Evolutionary conservation across 805 yeast species (phyloP), one percentile per base, ranked within the genome.

Genomic region (Saccharomycopsis synnaedendra): DNA sequence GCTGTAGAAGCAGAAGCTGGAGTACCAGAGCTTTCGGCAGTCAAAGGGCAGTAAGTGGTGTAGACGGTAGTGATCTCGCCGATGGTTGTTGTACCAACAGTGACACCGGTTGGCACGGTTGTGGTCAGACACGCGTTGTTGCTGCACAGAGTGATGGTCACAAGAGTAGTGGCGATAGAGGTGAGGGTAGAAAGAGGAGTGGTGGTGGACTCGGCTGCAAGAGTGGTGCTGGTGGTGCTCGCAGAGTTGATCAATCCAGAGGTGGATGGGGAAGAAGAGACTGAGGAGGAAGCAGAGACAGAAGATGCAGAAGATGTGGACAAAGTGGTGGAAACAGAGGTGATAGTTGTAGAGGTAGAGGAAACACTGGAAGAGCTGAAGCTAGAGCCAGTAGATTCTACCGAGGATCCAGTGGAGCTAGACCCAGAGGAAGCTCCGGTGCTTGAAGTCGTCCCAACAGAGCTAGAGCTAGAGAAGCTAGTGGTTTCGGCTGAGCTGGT

Each of bases 1-100:
- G 41, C 11, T 9, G 30, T n/a, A 39, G 41, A 8, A 8, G 41
- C 8, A 34, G 3, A 1, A 34, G 36, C 36, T 34, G 36, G 36
- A 3, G 36, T 9, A n/a, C 36, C 35, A 31, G 47, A 45, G 42
- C 52, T 42, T 5, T 39, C 47, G 34, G 58, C 36, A 34, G 54
- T 51, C 45, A 54, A 45, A 49, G 67, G 66, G 53, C 67, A 63
- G 60, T 59, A 64, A 39, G 71, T 65, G 50, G 70, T 62, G 60
- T 60, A 63, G 35, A 58, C 53, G 38, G 72, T 67, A 46, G 53
- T 55, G 42, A 60, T 62, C 42, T 66, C 51, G 5, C 41, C 43
- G 32, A 48, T 39, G 31, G 54, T 49, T 10, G 38, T 30, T 32
- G 54, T 52, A 39, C 46, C 47, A 41, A 33, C 45, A 42, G 44